Base-by-base conservation (phyloP, 2,329 filamentous ascomycete species). In the Botrytis fragariae region DNA sequence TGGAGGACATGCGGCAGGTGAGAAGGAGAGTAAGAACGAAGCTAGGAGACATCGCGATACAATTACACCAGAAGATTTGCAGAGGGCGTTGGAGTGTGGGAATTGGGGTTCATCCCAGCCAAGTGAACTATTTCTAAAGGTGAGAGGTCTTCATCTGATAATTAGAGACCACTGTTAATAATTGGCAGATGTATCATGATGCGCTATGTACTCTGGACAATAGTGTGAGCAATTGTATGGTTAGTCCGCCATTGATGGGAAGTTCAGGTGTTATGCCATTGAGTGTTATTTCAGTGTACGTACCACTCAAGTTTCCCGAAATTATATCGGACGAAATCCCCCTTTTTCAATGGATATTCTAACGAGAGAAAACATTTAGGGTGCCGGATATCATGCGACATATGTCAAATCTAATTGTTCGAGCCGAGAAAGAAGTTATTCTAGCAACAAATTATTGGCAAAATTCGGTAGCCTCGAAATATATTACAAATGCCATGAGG, bases 371-470 rank as follows among this genome's bases (percentile, higher is more conserved):
- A 39, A 82, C 75, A 39, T 32, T n/a, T 68, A 85, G 85, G 1
- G 83, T 93, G 35, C 89, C 90, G 0, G 92, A 95, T 79, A 88
- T 94, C 42, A 89, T 88, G 74, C 86, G 91, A 1, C 92, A 95
- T 80, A 92, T 93, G 83, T 89, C 91, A 1, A 94, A 95, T 77
- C 84, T 93, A 32, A 95, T 95, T 48, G 92, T 87, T 4, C 86
- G 90, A 6, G 93, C 93, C 0, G 86, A 93, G 77, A 87, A 87
- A 48, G 93, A 95, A 78, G 89, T 95, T 0, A 89, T 92, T 72
- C 83, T 95, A 16, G 90, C 90, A 0, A 95, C 93, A 0, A 94
- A 93, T 77, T 93, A 89, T 78, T 80, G 93, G 93, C 87, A 91
- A 74, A 86, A 89, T 60, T 91, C 91, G 0, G 85, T 90, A 14